phyloP scores from a whole-genome alignment of 805 yeast species.

The Schwanniomyces sp. region DNA sequence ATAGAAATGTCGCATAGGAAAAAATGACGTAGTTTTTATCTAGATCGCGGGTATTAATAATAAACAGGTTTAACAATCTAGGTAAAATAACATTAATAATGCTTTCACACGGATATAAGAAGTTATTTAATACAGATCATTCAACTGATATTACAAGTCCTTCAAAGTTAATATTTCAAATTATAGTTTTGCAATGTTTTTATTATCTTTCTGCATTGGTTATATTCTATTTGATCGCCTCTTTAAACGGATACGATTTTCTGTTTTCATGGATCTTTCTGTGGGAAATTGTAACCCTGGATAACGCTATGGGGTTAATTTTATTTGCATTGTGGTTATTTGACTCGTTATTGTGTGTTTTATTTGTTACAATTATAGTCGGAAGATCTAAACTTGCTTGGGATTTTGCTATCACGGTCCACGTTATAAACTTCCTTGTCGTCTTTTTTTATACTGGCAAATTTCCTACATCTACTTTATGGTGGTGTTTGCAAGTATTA shows the following conservation, averaged over 20 bases:
- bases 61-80: not conserved
- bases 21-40: not conserved
- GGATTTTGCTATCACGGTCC: slow-evolving; percentile 95
- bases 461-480: slow-evolving; percentile 69
- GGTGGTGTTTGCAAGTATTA: slow-evolving; percentile 81
- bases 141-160: slow-evolving; percentile 33
- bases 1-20: not conserved
- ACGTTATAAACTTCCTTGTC: slow-evolving; percentile 71
- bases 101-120: slow-evolving; percentile 19
- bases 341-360: slow-evolving; percentile 78
- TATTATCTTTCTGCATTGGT: slow-evolving; percentile 75
- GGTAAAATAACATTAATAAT: not conserved
- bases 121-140: slow-evolving; percentile 21
- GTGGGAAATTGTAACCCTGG: slow-evolving; percentile 72
- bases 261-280: slow-evolving; percentile 71
- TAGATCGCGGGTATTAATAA: not conserved
- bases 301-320: slow-evolving; percentile 79
- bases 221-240: slow-evolving; percentile 63
- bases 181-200: slow-evolving; percentile 70
- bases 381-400: slow-evolving; percentile 93
- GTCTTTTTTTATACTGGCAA: slow-evolving; percentile 64
- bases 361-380: slow-evolving; percentile 81
- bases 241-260: slow-evolving; percentile 71
- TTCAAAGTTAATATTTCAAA: slow-evolving; percentile 52
- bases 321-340: slow-evolving; percentile 76